Base-by-base conservation (phyloP, 2,329 filamentous ascomycete genomes). In the Xylariales sp. region DNA sequence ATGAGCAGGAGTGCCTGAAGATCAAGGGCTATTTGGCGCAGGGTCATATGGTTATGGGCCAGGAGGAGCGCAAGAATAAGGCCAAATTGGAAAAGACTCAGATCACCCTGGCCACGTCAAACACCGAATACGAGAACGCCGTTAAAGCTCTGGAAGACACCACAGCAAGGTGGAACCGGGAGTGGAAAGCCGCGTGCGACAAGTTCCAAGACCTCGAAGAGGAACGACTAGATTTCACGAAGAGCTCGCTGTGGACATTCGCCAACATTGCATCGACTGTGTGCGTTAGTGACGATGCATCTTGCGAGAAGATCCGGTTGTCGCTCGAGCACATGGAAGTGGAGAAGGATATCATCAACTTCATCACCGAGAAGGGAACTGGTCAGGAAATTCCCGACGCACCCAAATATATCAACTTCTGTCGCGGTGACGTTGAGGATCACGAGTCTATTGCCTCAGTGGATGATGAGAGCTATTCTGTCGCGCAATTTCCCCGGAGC, bases 31-130 rank as follows among this genome's bases (percentile, higher is more conserved):
- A 98, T 57, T 78, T 98, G 5, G 93, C 94, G 4, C 93, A 98
- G 63, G 93, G 93, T 8, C 94, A 98, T 60, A 98, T 98, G 93
- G 93, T 98, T 41, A 98, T 98, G 93, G 93, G 93, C 12, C 93
- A 98, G 53, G 93, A 98, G 60, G 93, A 98, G 68, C 81, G 93
- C 19, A 96, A 95, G 67, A 98, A 98, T 64, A 98, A 98, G 67
- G 90, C 91, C 16, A 97, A 95, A 65, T 76, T 98, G 29, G 93
- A 98, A 63, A 98, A 98, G 75, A 97, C 93, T 2, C 93, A 98
- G 60, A 93, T 96, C 52, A 94, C 90, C 54, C 76, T 98, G 42
- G 90, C 90, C 1, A 82, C 83, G 6, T 90, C 90, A 43, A 97
- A 94, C 63, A 83, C 81, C 30, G 93, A 97, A 53, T 98, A 98